These are phyloP conservation scores for Phanerodontia chrysosporium DNA, from an alignment of 768 basidiomycete genomes.

Conservation along the genomic window DNA sequence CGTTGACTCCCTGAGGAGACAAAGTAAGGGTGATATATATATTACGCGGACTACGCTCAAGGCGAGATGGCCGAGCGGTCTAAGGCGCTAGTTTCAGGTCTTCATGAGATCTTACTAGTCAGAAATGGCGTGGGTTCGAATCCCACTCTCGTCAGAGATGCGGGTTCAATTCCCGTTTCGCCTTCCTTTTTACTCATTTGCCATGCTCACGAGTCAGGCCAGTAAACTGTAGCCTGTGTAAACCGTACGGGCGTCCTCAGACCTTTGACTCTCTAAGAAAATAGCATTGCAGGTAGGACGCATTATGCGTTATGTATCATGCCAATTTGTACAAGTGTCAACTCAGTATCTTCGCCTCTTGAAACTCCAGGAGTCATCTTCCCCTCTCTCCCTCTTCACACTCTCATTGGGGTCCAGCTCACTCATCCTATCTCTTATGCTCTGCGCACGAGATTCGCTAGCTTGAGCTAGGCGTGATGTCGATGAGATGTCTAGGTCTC, in stretches of 20 bases:
- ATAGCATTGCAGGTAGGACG: background rate
- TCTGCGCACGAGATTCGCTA: background rate
- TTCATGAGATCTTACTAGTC: constrained; percentile 22
- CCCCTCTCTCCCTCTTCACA: background rate
- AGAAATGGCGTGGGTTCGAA: constrained; percentile 51
- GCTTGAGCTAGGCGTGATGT: background rate
- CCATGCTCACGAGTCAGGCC: too few relatives aligned
- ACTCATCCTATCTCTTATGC: background rate
- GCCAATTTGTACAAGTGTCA: too few relatives aligned
- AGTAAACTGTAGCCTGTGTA: too few relatives aligned
- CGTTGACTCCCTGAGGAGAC: background rate
- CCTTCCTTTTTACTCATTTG: background rate
- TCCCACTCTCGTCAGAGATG: constrained; percentile 34
- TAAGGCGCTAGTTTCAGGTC: constrained; percentile 19
- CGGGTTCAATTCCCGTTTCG: constrained; percentile 1
- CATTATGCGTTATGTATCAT: too few relatives aligned
- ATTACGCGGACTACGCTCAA: too few relatives aligned
- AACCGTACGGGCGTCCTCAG: too few relatives aligned
- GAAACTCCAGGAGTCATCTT: background rate
- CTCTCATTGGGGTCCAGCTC: background rate
- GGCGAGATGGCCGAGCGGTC: constrained; percentile 20
- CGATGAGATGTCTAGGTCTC: background rate
- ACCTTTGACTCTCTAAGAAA: too few relatives aligned
- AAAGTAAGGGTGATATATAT: too few relatives aligned
- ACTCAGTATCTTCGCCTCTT: background rate